Conservation (phyloP, 495 filamentous ascomycete genomes). For the Podospora australis region DNA sequence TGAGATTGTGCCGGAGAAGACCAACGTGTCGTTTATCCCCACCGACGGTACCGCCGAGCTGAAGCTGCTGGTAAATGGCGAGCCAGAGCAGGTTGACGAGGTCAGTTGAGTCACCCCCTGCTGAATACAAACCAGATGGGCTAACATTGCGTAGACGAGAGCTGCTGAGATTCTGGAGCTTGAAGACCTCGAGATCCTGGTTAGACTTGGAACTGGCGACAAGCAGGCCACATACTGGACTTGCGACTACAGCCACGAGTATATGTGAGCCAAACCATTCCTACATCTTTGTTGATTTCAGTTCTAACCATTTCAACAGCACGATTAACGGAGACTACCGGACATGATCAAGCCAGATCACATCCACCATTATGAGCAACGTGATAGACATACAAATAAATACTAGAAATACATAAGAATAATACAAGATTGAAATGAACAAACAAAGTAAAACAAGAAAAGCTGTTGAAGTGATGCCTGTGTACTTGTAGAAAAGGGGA, state of each 20-base stretch:
- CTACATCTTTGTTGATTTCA: neutral
- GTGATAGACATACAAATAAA: neutral
- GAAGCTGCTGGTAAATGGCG: conserved; percentile 80
- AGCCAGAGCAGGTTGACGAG: conserved; percentile 92
- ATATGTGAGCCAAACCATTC: conserved; percentile 45
- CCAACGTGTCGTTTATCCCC: conserved; percentile 87
- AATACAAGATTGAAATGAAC: neutral
- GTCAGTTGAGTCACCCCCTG: conserved; percentile 8
- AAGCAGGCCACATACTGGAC: conserved; percentile 87
- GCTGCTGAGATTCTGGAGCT: conserved; percentile 81
- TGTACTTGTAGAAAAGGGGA: neutral
- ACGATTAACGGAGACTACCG: conserved; percentile 92
- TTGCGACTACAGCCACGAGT: conserved; percentile 98
- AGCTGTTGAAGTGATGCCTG: neutral
- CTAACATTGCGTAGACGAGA: conserved; percentile 36
- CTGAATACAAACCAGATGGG: neutral
- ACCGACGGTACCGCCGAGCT: conserved; percentile 73
- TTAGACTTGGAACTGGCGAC: conserved; percentile 62
- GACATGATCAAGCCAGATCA: conserved; percentile 42
- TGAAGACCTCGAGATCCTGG: conserved; percentile 77
- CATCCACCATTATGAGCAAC: neutral
- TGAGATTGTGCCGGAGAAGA: conserved; percentile 71
- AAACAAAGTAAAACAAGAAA: neutral
- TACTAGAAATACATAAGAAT: neutral
- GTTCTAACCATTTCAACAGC: conserved; percentile 18